Evolutionary conservation across 2,329 filamentous ascomycete species (phyloP).

Genomic region (Apiospora kogelbergensis): DNA sequence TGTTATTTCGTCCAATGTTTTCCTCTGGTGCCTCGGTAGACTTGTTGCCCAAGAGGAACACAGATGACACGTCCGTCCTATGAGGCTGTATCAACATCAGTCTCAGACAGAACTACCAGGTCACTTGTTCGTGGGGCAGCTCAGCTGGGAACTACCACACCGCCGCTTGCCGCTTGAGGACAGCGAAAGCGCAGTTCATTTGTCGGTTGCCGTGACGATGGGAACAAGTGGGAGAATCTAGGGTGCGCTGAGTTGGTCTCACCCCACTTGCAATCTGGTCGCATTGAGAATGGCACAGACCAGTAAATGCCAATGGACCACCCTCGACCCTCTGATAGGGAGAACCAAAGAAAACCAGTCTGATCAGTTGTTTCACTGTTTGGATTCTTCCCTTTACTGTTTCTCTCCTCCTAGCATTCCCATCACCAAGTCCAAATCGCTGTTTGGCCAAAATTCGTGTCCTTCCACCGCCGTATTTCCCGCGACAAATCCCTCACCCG

Average conservation of each 20-base stretch:
- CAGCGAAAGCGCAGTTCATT: not conserved
- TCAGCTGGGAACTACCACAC: not conserved
- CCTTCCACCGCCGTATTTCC: not conserved
- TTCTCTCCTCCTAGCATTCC: conserved; percentile 25
- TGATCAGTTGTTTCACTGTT: conserved; percentile 13
- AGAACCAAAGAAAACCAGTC: conserved; percentile 9
- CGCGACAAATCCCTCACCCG: conserved; percentile 13
- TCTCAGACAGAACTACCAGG: not conserved
- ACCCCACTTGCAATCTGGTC: conserved; percentile 7
- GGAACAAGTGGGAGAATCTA: not conserved
- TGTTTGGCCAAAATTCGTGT: conserved; percentile 11
- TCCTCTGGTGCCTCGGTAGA: not conserved
- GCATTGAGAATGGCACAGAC: conserved; percentile 23
- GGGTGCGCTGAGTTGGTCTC: not conserved
- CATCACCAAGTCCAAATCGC: conserved; percentile 23
- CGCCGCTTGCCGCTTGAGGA: conserved; percentile 2
- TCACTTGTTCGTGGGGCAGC: not conserved
- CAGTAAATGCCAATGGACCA: conserved; percentile 13
- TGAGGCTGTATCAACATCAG: not conserved
- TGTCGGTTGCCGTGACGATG: conserved; percentile 34
- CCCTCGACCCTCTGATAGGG: not conserved
- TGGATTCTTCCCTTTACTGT: conserved; percentile 8
- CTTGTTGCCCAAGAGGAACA: not conserved
- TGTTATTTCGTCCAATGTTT: not conserved
- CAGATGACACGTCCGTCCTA: conserved; percentile 1